phyloP scores from a whole-genome alignment of 2,329 filamentous ascomycete species.

The Trichoderma gracile region DNA sequence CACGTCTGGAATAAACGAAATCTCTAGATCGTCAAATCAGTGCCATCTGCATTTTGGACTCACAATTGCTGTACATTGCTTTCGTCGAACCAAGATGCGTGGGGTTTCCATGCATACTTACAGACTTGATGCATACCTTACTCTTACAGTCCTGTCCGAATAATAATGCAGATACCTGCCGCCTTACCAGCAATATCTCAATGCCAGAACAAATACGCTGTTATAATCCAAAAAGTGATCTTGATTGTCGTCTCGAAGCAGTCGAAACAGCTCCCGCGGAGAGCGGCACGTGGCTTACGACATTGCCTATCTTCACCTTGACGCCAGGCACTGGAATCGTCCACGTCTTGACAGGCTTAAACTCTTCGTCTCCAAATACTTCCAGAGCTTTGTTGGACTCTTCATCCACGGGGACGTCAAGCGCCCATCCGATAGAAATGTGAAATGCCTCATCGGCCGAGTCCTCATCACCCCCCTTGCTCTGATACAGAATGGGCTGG shows the following conservation, averaged over 20 bases:
- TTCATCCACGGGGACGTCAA: slow-evolving; percentile 54
- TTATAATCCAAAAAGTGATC: slow-evolving; percentile 26
- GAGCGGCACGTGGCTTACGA: slow-evolving; percentile 55
- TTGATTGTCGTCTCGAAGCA: slow-evolving; percentile 8
- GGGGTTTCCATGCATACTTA: too few relatives aligned
- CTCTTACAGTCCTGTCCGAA: not conserved
- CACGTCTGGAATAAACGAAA: too few relatives aligned
- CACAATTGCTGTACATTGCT: not conserved
- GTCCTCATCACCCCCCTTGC: slow-evolving; percentile 28
- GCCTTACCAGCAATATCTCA: too few relatives aligned
- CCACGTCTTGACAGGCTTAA: slow-evolving; percentile 43
- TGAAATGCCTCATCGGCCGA: slow-evolving; percentile 63
- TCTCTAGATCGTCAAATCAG: too few relatives aligned
- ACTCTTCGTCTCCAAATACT: slow-evolving; percentile 32
- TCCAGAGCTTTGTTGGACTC: slow-evolving; percentile 33
- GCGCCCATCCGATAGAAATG: slow-evolving; percentile 84
- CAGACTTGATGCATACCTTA: not conserved
- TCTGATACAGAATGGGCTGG: slow-evolving; percentile 71
- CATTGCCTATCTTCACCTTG: slow-evolving; percentile 75
- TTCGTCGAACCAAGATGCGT: not conserved
- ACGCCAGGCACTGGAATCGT: slow-evolving; percentile 59
- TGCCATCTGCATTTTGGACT: too few relatives aligned
- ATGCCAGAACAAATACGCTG: not conserved
- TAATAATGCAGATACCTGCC: not conserved
- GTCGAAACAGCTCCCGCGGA: slow-evolving; percentile 15